These are phyloP conservation scores for Monosporascus sp. DNA, from an alignment of 2,329 filamentous ascomycete species.

Conservation along the genomic window DNA sequence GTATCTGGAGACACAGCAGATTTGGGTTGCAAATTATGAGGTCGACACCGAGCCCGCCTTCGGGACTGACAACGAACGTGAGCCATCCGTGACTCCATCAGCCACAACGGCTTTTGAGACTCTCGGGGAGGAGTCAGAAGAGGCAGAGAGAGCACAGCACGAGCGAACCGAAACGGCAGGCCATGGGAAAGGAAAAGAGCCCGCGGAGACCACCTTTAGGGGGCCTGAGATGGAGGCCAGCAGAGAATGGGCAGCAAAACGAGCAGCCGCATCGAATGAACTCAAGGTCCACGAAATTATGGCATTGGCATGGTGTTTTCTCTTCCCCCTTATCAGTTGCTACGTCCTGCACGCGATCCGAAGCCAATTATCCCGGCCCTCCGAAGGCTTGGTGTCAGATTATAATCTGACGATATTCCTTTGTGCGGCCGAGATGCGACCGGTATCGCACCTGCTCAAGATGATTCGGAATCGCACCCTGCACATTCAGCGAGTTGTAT, in stretches of 20 bases:
- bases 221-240: conserved; percentile 9
- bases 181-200: background rate
- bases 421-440: conserved; percentile 78
- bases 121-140: conserved; percentile 40
- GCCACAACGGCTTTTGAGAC: conserved; percentile 30
- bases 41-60: conserved; percentile 33
- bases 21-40: conserved; percentile 48
- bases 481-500: conserved; percentile 71
- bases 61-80: conserved; percentile 41
- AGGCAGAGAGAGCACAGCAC: background rate
- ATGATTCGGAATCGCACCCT: conserved; percentile 75
- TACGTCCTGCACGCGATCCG: conserved; percentile 80
- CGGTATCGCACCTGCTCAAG: conserved; percentile 74
- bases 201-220: conserved; percentile 1
- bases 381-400: conserved; percentile 83
- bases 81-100: conserved; percentile 17
- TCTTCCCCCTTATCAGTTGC: conserved; percentile 72
- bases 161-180: conserved; percentile 2
- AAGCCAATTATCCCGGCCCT: conserved; percentile 72
- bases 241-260: conserved; percentile 16
- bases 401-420: conserved; percentile 92
- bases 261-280: conserved; percentile 48
- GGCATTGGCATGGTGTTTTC: conserved; percentile 73
- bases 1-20: conserved; percentile 66
- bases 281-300: conserved; percentile 70